Base-by-base conservation (phyloP, 306 rosid genomes). In the Prosopis cineraria region DNA sequence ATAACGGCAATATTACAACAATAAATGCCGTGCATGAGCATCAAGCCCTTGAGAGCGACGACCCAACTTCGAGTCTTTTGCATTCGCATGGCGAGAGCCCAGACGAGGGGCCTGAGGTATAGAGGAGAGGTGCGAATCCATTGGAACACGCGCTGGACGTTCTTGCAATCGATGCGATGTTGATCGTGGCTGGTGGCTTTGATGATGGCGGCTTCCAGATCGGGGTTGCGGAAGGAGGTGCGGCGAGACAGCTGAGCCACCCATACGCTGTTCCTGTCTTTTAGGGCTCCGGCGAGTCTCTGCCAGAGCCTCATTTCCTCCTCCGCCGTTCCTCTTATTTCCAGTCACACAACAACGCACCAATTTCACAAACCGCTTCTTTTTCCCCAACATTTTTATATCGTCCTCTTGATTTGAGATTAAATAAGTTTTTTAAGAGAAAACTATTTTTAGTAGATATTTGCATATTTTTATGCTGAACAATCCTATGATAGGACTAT, bases 141-240 rank as follows among this genome's bases (percentile, higher is more conserved):
- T 74, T 88, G 84, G 67, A 92, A 91, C 4, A 88, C 93, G 10
- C 97, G 86, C 1, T 88, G 85, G 17, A 90, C 87, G 41, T 90
- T 92, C 73, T 84, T 88, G 69, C 79, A 76, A 64, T 95, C 97
- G 1, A 92, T 81, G 8, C 25, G 33, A 16, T 80, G 10, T 0
- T 79, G 90, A 53, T 92, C 93, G 65, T 94, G 98, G 90, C 95
- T 92, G 0, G 98, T 94, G 29, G 98, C 95, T 72, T 90, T 90
- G 79, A 92, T 92, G 33, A 94, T 58, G 17, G 80, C 75, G 0
- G 91, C 76, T 69, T 92, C 97, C 0, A 94, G 85, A 60, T 87
- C 84, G 2, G 97, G 91, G 75, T 90, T 90, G 0, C 90, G 88
- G 74, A 69, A 85, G 0, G 87, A 39, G 3, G 90, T 73, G 10